Evolutionary conservation across 352 stramenopile species (phyloP).

Genomic region (Phytophthora tentaculata): DNA sequence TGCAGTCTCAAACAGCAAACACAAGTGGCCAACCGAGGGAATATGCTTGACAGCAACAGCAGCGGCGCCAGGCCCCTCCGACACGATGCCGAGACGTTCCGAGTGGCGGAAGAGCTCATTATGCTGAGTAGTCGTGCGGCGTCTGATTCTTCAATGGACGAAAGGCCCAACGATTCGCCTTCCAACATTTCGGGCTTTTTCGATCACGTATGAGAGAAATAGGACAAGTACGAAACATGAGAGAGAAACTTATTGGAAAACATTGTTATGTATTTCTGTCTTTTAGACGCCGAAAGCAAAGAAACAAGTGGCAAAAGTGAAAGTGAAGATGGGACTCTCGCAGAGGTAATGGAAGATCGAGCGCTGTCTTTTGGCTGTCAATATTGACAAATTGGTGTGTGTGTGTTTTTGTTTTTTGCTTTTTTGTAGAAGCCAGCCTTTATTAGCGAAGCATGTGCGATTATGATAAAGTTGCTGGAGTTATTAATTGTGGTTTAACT

Average conservation of each 20-base stretch:
- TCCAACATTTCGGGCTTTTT: constrained; percentile 49
- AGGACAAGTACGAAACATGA: neutral
- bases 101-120: constrained; percentile 80
- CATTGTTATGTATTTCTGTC: neutral
- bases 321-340: constrained; percentile 16
- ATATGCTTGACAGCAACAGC: constrained; percentile 42
- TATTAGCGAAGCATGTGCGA: constrained; percentile 13
- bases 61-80: constrained; percentile 18
- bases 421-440: constrained; percentile 20
- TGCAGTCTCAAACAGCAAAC: neutral
- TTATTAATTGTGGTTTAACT: neutral
- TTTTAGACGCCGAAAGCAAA: constrained; percentile 8
- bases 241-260: neutral
- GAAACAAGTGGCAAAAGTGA: constrained; percentile 17
- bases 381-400: neutral
- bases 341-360: constrained; percentile 20
- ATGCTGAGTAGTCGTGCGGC: constrained; percentile 55
- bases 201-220: constrained; percentile 26
- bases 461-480: neutral
- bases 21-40: neutral
- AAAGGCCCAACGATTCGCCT: constrained; percentile 30
- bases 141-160: constrained; percentile 10
- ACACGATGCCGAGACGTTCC: constrained; percentile 77
- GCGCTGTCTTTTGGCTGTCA: too few species aligned
- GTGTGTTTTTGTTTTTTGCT: constrained; percentile 1